phyloP scores from a whole-genome alignment of 2,329 filamentous ascomycete genomes.

The Lasiodiplodia sp. region DNA sequence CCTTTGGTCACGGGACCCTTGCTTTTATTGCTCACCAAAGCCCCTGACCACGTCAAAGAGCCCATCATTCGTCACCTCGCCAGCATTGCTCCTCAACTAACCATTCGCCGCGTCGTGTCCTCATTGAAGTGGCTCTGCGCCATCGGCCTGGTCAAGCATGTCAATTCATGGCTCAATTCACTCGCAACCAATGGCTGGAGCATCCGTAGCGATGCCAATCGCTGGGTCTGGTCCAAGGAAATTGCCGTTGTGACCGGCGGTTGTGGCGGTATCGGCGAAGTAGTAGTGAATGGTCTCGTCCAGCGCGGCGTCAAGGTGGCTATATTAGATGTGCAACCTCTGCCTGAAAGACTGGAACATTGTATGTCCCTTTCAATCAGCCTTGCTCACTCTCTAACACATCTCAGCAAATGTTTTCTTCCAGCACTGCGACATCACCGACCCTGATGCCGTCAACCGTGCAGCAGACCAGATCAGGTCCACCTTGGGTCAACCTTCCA shows the following conservation, averaged over 20 bases:
- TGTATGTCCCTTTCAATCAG: slow-evolving; percentile 34
- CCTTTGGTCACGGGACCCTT: slow-evolving; percentile 41
- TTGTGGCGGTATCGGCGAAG: slow-evolving; percentile 46
- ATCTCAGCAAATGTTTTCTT: slow-evolving; percentile 40
- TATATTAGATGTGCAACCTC: slow-evolving; percentile 43
- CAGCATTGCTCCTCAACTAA: slow-evolving; percentile 26
- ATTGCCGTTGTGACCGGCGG: slow-evolving; percentile 48
- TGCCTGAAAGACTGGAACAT: slow-evolving; percentile 40
- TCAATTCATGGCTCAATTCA: slow-evolving; percentile 41
- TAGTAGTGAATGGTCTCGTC: slow-evolving; percentile 40
- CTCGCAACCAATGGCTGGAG: slow-evolving; percentile 51
- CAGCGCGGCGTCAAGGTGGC: slow-evolving; percentile 42
- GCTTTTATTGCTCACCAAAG: slow-evolving; percentile 43
- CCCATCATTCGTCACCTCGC: slow-evolving; percentile 40
- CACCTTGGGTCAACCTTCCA: slow-evolving; percentile 39
- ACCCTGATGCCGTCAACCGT: slow-evolving; percentile 38
- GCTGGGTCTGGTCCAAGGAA: slow-evolving; percentile 44
- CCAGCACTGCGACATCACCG: slow-evolving; percentile 46
- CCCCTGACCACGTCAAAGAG: slow-evolving; percentile 38
- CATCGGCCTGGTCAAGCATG: slow-evolving; percentile 41
- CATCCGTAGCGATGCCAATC: slow-evolving; percentile 41
- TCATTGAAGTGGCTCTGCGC: slow-evolving; percentile 42
- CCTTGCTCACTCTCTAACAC: neutral
- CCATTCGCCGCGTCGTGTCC: slow-evolving; percentile 34
- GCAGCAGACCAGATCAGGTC: slow-evolving; percentile 38